Base-by-base conservation (phyloP, 176 grass and related monocot genomes). In the Aegilops tauschii region DNA sequence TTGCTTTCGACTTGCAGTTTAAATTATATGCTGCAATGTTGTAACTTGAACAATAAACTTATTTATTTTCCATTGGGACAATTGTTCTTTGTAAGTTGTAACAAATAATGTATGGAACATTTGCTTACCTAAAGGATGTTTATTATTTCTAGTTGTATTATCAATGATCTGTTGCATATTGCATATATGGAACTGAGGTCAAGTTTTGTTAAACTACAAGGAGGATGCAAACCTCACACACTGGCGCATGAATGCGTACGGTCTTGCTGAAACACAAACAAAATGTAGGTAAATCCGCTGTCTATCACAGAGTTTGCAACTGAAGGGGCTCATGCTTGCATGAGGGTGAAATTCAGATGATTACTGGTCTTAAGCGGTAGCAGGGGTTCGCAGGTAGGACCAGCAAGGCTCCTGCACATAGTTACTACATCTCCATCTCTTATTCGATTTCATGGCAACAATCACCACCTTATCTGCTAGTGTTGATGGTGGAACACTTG, bases 41-140 rank as follows among this genome's bases (percentile, higher is more conserved):
- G 80, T 84, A 80, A 59, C 59, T 59, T 83, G 4, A 45, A 25
- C 13, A 83, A 79, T 74, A 90, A 83, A 44, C n/a, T 12, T 4
- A 65, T 82, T 82, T 52, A 73, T 20, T 86, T 80, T 73, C 8
- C 17, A 18, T 14, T 58, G 45, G 13, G 79, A 77, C 45, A 82
- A 32, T 30, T 30, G 56, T 45, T 56, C 86, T 23, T 76, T 76
- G 73, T 76, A 76, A 76, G 12, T 50, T 86, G 63, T 87, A 83
- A 74, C 78, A 72, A 71, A 47, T 68, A 82, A 32, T 68, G 39
- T 17, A 37, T 64, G 36, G 50, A 69, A 73, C 42, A 36, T 49
- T 52, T 1, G 5, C 27, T 50, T 85, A 14, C 16, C 3, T 13
- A 28, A 65, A 77, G 30, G 21, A 68, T 30, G 18, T 28, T 27